Percentiles rank a stretch among this genome's conserved stretches.
Evolutionary conservation across 2,329 filamentous ascomycete genomes (phyloP).

Genomic region (Fusarium pseudocircinatum): DNA sequence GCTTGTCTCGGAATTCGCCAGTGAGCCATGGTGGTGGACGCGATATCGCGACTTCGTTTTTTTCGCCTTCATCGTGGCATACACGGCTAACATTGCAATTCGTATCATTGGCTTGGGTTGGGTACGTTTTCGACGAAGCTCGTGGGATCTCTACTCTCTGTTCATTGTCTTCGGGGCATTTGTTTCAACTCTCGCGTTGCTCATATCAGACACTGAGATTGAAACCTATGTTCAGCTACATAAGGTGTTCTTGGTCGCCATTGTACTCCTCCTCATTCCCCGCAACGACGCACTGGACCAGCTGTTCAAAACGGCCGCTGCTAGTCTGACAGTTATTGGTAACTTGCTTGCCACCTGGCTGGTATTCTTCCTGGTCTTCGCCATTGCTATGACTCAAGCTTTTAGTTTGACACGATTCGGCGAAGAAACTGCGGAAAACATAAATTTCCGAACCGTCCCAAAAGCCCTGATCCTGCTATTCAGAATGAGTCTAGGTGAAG

Average conservation of each 20-base stretch:
- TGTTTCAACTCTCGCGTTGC: constrained; percentile 78
- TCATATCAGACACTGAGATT: constrained; percentile 69
- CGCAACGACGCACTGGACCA: constrained; percentile 97
- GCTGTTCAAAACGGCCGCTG: constrained; percentile 97
- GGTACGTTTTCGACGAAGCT: constrained; percentile 89
- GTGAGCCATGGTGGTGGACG: constrained; percentile 78
- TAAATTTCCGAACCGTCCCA: constrained; percentile 94
- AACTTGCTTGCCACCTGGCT: constrained; percentile 97
- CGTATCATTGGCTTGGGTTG: constrained; percentile 90
- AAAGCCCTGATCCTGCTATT: constrained; percentile 95
- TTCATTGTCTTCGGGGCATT: constrained; percentile 83
- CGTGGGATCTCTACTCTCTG: constrained; percentile 94
- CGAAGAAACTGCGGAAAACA: constrained; percentile 73
- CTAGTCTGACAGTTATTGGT: constrained; percentile 87
- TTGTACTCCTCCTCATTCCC: constrained; percentile 90
- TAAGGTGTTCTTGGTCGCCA: constrained; percentile 92
- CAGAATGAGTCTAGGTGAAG: constrained; percentile 91
- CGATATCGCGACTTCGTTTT: constrained; percentile 78
- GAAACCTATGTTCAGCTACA: constrained; percentile 81
- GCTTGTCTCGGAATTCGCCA: constrained; percentile 85
- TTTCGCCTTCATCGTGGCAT: constrained; percentile 81
- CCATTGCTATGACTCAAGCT: constrained; percentile 94
- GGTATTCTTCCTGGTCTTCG: constrained; percentile 94
- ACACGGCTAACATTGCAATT: constrained; percentile 83
- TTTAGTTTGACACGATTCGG: constrained; percentile 95